Base-by-base conservation (phyloP, 345 rosid genomes). In the Pugionium cornutum region DNA sequence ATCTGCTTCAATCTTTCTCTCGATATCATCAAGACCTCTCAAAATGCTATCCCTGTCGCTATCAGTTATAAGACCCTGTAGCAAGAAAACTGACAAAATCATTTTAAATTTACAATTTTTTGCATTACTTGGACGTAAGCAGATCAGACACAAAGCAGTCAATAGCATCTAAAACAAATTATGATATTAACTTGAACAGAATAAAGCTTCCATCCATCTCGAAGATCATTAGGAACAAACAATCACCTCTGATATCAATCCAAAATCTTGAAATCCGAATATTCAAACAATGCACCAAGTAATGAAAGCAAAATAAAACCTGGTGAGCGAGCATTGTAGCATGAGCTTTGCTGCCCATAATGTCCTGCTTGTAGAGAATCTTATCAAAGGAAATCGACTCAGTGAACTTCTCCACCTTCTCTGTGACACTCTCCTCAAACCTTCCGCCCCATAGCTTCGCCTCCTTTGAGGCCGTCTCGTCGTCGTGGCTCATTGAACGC, bases 401-500 rank as follows among this genome's bases (percentile, higher is more conserved):
- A 0, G 91, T 86, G 73, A 89, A 86, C 72, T 76, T 83, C 86
- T 89, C 96, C 9, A 89, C 96, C n/a, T 62, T 54, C 36, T 77
- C 84, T 0, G 91, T 83, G 9, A 87, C 89, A 50, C 83, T 78
- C 82, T 83, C 89, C 5, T 42, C 45, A 8, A 42, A 42, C 72
- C 99, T 84, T 8, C 99, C 99, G 0, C 99, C 97, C 96, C 97
- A 94, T 4, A 94, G 80, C 86, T 94, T 94, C 29, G 62, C 66
- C 84, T 94, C 97, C 75, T 86, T 90, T 18, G 78, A 67, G 44
- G 74, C 71, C 4, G 64, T 25, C 4, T 71, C 80, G 2, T 68
- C 64, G 32, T 72, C 70, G 25, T 72, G 72, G 53, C 67, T 76
- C 82, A 79, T 81, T 73, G 76, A 68, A 28, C 87, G 72, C 60